Percentiles rank a stretch among this genome's conserved stretches.
Conservation (phyloP, 768 basidiomycete genomes). For the Boletus patriciae region DNA sequence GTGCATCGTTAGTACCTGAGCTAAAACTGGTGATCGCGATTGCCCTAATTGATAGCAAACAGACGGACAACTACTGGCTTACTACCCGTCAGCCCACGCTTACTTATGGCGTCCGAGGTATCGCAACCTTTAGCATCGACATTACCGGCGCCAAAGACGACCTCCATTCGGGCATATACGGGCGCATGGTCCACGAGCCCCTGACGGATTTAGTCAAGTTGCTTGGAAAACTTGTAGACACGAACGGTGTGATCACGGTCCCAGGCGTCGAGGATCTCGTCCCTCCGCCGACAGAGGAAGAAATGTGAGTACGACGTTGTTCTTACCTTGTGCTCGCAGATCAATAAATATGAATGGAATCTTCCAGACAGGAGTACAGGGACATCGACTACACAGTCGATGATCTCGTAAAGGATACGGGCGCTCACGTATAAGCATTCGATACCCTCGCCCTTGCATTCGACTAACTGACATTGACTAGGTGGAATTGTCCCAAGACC, state of each 20-base stretch:
- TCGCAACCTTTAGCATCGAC: conserved; percentile 25
- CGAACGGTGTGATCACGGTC: conserved; percentile 39
- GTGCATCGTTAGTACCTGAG: too few relatives aligned
- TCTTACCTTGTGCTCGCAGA: too few relatives aligned
- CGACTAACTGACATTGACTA: not conserved
- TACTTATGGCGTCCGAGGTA: too few relatives aligned
- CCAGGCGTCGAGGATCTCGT: conserved; percentile 86
- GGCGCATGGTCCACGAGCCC: conserved; percentile 74
- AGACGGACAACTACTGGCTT: conserved; percentile 93
- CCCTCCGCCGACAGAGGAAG: conserved; percentile 57
- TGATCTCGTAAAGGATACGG: conserved; percentile 1
- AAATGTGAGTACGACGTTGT: not conserved
- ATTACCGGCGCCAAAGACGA: conserved; percentile 80
- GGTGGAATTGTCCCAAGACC: conserved; percentile 5
- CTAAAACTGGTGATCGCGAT: too few relatives aligned
- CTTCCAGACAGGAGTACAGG: not conserved
- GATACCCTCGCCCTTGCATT: not conserved
- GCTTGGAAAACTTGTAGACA: conserved; percentile 75
- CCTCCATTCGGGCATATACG: conserved; percentile 86
- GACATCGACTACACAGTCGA: not conserved
- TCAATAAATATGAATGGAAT: not conserved
- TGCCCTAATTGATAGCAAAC: not conserved
- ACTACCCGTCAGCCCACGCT: conserved; percentile 61
- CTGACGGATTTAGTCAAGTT: conserved; percentile 84
- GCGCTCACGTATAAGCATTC: not conserved